Base-by-base conservation (phyloP, 495 filamentous ascomycete species). In the Neurospora tetraspora region DNA sequence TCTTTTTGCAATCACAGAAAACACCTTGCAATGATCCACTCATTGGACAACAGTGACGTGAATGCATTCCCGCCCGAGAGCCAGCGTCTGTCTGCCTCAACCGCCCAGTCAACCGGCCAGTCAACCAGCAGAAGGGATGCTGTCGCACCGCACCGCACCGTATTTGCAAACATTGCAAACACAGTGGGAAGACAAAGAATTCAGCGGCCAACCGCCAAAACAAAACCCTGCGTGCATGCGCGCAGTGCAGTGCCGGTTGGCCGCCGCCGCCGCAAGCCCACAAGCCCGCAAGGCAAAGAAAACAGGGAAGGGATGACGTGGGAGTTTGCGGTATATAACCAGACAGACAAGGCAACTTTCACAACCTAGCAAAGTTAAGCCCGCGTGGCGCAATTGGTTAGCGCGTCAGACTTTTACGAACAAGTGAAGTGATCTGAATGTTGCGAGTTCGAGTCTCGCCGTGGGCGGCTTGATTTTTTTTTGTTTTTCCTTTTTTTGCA, bases 381-480 rank as follows among this genome's bases (percentile, higher is more conserved):
- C 76, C 45, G 71, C 72, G 77, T 79, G 73, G 76, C 77, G 74
- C 76, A 78, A 76, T 79, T 75, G 77, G 76, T 79, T 75, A 78
- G 77, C 74, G 77, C 76, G 76, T 79, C 74, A 76, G 76, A 79
- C 77, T 79, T 79, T 77, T 77, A 78, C 53, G 6, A 61, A 5
- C 23, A 34, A 61, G 53, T 61, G 53, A 61, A 61, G 53, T 16
- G 2, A 78, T 79, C 76, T 77, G 74, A 78, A 79, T 77, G 77
- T 79, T 79, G 77, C 76, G 77, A 79, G 74, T 78, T 78, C 76
- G 77, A 79, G 76, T 79, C 77, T 79, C 77, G 77, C 77, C 77
- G 75, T 73, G 69, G 77, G 77, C 77, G 77, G 10, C 12, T 61
- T 39, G 16, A 16, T 70, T 31, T 70, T 71, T 45, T 59, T 43